These are phyloP conservation scores for Fusarium sp. DNA, from an alignment of 2,329 filamentous ascomycete species.

Conservation along the genomic window DNA sequence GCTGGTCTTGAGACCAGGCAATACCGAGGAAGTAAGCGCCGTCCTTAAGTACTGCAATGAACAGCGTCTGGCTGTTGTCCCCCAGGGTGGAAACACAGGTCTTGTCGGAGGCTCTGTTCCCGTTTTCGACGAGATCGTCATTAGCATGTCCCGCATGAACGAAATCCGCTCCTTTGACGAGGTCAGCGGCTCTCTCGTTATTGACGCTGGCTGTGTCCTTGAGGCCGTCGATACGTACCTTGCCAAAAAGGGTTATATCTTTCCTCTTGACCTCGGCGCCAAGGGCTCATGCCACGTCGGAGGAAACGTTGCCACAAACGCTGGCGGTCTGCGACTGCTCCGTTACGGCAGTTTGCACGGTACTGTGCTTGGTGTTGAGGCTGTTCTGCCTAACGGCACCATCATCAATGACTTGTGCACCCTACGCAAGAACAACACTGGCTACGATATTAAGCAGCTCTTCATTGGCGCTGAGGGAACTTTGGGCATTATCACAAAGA, in stretches of 20 bases:
- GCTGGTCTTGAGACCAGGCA: slow-evolving; percentile 86
- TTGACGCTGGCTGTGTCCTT: slow-evolving; percentile 90
- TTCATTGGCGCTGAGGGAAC: slow-evolving; percentile 97
- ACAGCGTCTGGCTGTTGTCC: slow-evolving; percentile 90
- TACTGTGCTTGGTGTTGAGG: slow-evolving; percentile 90
- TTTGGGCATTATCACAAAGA: slow-evolving; percentile 90
- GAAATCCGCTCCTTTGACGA: slow-evolving; percentile 91
- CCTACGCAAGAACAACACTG: slow-evolving; percentile 97
- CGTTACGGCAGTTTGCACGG: slow-evolving; percentile 96
- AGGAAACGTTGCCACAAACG: slow-evolving; percentile 95
- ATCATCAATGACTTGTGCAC: slow-evolving; percentile 89
- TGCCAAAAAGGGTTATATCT: slow-evolving; percentile 85
- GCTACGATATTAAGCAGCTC: slow-evolving; percentile 95
- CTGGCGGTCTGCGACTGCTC: slow-evolving; percentile 87
- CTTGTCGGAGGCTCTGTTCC: slow-evolving; percentile 95
- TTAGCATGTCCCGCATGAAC: slow-evolving; percentile 93
- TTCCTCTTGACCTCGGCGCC: slow-evolving; percentile 95
- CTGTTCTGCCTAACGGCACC: slow-evolving; percentile 91
- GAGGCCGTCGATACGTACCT: slow-evolving; percentile 90
- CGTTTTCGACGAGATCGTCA: slow-evolving; percentile 97
- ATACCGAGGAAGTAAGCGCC: slow-evolving; percentile 88
- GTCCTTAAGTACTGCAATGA: slow-evolving; percentile 96
- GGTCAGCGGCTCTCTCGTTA: slow-evolving; percentile 88
- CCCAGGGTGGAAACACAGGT: slow-evolving; percentile 96
- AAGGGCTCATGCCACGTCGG: slow-evolving; percentile 98